These are phyloP conservation scores for Gossypium sturtianum DNA, from an alignment of 345 rosid genomes.

Conservation along the genomic window DNA sequence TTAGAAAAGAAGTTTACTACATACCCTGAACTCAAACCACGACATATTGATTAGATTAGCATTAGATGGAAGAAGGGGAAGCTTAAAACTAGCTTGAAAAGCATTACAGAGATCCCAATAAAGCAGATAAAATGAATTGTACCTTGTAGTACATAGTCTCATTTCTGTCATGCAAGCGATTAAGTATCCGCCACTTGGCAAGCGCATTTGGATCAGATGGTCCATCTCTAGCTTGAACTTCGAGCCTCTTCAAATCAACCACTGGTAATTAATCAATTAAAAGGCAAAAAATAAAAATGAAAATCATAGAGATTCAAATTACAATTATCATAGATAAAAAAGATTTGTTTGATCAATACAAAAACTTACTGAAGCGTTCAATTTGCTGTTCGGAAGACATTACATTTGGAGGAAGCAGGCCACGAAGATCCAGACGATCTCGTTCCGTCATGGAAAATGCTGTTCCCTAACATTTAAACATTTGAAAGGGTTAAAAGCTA, in stretches of 20 bases:
- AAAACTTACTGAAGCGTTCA: slow-evolving; percentile 76
- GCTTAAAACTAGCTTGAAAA: background rate
- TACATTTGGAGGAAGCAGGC: slow-evolving; percentile 88
- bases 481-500: background rate
- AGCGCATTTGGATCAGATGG: slow-evolving; percentile 88
- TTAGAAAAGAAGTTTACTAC: background rate
- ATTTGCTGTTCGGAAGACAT: slow-evolving; percentile 88
- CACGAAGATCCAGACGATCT: slow-evolving; percentile 92
- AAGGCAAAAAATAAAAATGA: background rate
- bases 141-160: slow-evolving; percentile 97
- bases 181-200: slow-evolving; percentile 95
- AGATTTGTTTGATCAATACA: background rate
- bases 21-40: background rate
- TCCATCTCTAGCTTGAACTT: slow-evolving; percentile 89
- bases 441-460: slow-evolving; percentile 94
- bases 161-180: slow-evolving; percentile 89
- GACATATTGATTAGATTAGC: background rate
- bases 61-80: background rate
- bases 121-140: background rate
- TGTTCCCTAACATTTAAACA: slow-evolving; percentile 52
- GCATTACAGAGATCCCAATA: background rate
- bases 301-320: background rate
- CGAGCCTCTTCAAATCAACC: slow-evolving; percentile 88
- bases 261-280: slow-evolving; percentile 36
- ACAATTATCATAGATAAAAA: background rate